Evolutionary conservation across 2,329 filamentous ascomycete genomes (phyloP).

Genomic region (Triangularia verruculosa): DNA sequence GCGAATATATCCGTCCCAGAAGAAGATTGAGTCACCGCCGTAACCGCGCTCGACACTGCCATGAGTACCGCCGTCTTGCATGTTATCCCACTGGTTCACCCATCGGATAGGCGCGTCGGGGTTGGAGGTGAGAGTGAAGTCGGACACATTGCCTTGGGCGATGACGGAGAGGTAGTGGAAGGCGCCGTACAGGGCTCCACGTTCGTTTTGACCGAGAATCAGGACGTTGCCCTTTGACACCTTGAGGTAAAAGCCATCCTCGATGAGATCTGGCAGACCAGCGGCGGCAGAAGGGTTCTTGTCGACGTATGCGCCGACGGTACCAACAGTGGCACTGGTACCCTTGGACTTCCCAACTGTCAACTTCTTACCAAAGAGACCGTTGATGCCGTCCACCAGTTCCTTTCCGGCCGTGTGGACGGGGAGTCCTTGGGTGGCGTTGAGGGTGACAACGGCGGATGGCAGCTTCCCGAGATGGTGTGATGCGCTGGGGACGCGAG

Average conservation of each 20-base stretch:
- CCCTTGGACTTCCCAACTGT: constrained; percentile 8
- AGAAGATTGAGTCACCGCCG: constrained; percentile 67
- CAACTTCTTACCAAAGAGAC: constrained; percentile 53
- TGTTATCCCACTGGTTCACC: constrained; percentile 73
- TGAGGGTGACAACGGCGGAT: constrained; percentile 34
- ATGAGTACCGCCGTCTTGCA: constrained; percentile 41
- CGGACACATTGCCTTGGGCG: constrained; percentile 55
- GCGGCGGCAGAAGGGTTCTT: constrained; percentile 31
- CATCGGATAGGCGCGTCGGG: constrained; percentile 62
- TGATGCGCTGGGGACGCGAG: constrained; percentile 40
- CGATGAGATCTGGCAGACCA: constrained; percentile 40
- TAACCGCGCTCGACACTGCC: constrained; percentile 67
- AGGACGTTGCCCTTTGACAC: constrained; percentile 45
- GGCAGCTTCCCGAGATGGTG: constrained; percentile 24
- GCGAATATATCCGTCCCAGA: constrained; percentile 53
- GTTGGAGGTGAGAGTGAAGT: constrained; percentile 48
- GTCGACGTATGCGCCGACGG: constrained; percentile 41
- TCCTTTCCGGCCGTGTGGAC: constrained; percentile 59
- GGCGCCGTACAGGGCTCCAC: constrained; percentile 65
- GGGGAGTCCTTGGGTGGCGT: constrained; percentile 51
- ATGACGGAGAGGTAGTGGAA: constrained; percentile 66
- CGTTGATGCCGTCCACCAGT: constrained; percentile 53
- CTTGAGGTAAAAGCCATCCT: constrained; percentile 62
- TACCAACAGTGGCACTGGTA: constrained; percentile 47
- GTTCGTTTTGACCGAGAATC: constrained; percentile 64